Evolutionary conservation across 1,284 basidiomycete genomes (phyloP), one percentile per base, ranked within the genome.

Genomic region (Mycosarcoma mackinlayi): DNA sequence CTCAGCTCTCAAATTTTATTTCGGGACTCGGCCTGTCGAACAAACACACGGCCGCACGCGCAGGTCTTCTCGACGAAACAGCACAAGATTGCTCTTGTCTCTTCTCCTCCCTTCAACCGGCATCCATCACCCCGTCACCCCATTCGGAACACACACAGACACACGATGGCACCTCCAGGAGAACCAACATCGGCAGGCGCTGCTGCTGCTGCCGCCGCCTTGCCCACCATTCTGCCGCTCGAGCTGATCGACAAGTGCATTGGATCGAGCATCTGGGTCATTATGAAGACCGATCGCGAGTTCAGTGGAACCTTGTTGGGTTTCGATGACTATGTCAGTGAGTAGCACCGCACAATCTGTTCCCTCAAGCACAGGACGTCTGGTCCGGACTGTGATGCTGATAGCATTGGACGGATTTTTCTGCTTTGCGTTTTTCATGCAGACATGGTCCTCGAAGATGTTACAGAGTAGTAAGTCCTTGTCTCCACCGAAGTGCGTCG

Each of bases 371-470:
- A 24, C 45, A 19, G n/a, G 11, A 28, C 10, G 18, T 21, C n/a
- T n/a, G n/a, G n/a, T n/a, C n/a, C n/a, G n/a, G n/a, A n/a, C n/a
- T n/a, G n/a, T n/a, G n/a, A n/a, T n/a, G n/a, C n/a, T n/a, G n/a
- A n/a, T n/a, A n/a, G n/a, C n/a, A n/a, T n/a, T n/a, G n/a, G n/a
- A n/a, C n/a, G n/a, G n/a, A 14, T 13, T 23, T 13, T 33, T 4
- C 19, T 34, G 42, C 4, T 24, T 31, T n/a, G n/a, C n/a, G 4
- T 6, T 24, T 8, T 28, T 16, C 45, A 24, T 16, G 3, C 37
- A 98, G 95, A 98, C 84, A 97, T 98, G 93, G 95, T 98, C 3
- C 85, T 98, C 44, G 93, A 98, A 81, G 93, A 98, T 76, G 96
- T 98, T 5, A 96, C 89, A 7, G 96, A 98, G 86, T 98, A 91